phyloP scores from a whole-genome alignment of 148 eudicot species.

The Cornus florida region DNA sequence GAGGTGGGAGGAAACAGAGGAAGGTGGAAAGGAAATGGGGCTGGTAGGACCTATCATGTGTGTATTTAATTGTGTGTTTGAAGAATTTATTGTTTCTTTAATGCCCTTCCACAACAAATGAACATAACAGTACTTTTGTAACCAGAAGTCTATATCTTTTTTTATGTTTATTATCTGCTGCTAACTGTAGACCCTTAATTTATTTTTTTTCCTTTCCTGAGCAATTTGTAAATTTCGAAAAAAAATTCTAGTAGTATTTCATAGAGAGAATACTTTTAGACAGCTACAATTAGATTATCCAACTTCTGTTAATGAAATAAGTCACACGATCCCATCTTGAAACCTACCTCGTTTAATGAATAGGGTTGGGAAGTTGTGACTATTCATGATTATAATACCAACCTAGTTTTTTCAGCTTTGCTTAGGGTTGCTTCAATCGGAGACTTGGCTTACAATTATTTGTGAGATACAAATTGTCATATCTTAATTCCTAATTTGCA shows the following conservation, averaged over 20 bases:
- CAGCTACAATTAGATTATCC: no score
- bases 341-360: no score
- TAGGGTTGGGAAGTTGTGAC: no score
- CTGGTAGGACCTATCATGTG: conserved; percentile 26
- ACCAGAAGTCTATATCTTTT: conserved; percentile 4
- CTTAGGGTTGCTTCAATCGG: neutral
- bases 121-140: conserved; percentile 10
- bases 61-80: conserved; percentile 10
- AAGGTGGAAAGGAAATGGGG: conserved; percentile 37
- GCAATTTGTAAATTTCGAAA: no score
- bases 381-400: no score
- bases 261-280: no score
- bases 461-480: neutral
- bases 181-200: neutral
- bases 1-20: conserved; percentile 7
- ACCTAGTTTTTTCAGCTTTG: neutral
- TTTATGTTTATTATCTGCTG: conserved; percentile 9
- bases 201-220: neutral
- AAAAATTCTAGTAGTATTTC: no score
- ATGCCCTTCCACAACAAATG: conserved; percentile 8
- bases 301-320: no score
- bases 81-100: conserved; percentile 9
- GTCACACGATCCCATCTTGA: no score
- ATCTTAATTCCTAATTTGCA: no score
- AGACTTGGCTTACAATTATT: neutral